phyloP scores from a whole-genome alignment of 169 alveolate species.

The Amoebophrya sp. region DNA sequence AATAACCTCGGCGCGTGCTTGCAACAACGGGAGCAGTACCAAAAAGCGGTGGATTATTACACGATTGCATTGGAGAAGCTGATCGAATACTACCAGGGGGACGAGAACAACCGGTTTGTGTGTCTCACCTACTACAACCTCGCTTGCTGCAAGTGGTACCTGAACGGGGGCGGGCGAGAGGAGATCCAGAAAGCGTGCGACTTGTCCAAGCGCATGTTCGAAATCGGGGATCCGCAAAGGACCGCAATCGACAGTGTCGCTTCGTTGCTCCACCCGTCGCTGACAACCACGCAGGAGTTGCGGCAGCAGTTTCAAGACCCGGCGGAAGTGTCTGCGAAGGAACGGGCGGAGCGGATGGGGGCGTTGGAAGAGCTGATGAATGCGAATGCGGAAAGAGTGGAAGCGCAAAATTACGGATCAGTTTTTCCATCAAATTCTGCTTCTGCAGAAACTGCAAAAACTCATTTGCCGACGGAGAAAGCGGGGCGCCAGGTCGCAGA shows the following conservation, averaged over 20 bases:
- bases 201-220: background rate
- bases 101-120: background rate
- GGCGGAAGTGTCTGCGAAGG: background rate
- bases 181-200: background rate
- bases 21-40: background rate
- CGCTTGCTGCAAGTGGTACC: slow-evolving; percentile 1
- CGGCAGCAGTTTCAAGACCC: background rate
- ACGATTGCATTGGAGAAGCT: background rate
- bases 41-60: background rate
- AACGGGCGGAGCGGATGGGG: too few relatives aligned
- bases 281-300: background rate
- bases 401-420: too few relatives aligned
- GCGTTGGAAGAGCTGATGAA: too few relatives aligned
- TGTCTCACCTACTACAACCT: slow-evolving; percentile 19
- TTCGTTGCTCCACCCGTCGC: background rate
- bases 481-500: too few relatives aligned
- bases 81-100: background rate
- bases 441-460: too few relatives aligned
- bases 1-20: background rate
- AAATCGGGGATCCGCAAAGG: background rate
- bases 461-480: too few relatives aligned
- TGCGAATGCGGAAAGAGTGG: too few relatives aligned
- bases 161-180: background rate
- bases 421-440: too few relatives aligned
- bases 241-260: background rate